Conservation (phyloP, 106 monocot species). For the Dioscorea dumetorum region DNA sequence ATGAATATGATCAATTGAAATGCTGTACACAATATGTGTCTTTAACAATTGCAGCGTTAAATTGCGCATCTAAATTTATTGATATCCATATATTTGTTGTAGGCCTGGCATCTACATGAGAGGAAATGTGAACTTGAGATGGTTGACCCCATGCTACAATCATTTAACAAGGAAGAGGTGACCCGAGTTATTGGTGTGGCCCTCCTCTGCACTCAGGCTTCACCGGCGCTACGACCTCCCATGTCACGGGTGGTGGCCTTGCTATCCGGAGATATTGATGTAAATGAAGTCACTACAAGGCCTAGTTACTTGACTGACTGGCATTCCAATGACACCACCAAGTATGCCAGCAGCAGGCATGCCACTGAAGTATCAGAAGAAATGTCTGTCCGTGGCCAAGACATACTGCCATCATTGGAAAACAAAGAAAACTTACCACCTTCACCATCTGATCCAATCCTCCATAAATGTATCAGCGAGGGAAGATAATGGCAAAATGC, state of each 20-base stretch:
- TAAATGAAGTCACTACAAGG: conserved; percentile 39
- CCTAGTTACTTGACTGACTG: conserved; percentile 76
- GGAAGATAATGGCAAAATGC: too few relatives aligned
- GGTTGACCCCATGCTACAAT: conserved; percentile 45
- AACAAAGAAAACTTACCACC: too few relatives aligned
- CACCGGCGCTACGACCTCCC: conserved; percentile 51
- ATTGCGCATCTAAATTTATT: too few relatives aligned
- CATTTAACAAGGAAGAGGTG: conserved; percentile 34
- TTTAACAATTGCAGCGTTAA: too few relatives aligned
- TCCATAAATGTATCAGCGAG: too few relatives aligned
- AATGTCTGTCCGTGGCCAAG: too few relatives aligned
- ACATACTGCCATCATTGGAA: too few relatives aligned
- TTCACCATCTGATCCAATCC: too few relatives aligned
- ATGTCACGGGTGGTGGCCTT: conserved; percentile 91
- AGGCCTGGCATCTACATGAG: conserved; percentile 80
- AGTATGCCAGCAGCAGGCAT: conserved; percentile 22
- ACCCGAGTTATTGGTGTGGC: conserved; percentile 49
- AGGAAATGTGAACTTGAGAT: conserved; percentile 35
- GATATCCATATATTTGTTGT: background rate
- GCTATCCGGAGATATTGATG: conserved; percentile 66
- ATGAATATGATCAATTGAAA: too few relatives aligned
- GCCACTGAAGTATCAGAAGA: conserved; percentile 3
- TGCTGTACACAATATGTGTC: too few relatives aligned
- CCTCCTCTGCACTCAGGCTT: conserved; percentile 78
- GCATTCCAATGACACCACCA: conserved; percentile 50